A percentile compares a stretch with the other conserved stretches of the same genome.
These are phyloP conservation scores for Pochonia chlamydosporia DNA, from an alignment of 2,329 filamentous ascomycete genomes.

Conservation along the genomic window DNA sequence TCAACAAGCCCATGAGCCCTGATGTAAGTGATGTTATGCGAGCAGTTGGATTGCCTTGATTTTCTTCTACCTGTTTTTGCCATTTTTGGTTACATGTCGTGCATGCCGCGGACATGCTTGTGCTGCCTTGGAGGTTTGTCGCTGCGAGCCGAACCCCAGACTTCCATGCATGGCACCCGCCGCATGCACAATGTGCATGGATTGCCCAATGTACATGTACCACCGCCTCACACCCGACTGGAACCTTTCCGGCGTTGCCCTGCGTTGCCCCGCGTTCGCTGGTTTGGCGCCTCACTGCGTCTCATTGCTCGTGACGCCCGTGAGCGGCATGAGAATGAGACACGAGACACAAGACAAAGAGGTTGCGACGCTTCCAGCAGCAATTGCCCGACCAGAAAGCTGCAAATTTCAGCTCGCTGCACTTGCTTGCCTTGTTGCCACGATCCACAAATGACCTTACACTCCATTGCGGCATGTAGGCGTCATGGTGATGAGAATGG, in stretches of 20 bases:
- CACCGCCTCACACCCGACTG: too few species aligned
- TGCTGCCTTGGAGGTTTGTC: not conserved
- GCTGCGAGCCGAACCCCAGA: not conserved
- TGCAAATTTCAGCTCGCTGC: too few species aligned
- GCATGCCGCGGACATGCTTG: slow-evolving; percentile 1
- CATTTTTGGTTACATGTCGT: slow-evolving; percentile 9
- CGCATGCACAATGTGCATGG: not conserved
- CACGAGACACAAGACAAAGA: too few species aligned
- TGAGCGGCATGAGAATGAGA: too few species aligned
- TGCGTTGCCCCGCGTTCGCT: not conserved
- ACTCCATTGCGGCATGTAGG: not conserved
- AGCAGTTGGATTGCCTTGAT: too few species aligned
- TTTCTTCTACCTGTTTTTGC: slow-evolving; percentile 7
- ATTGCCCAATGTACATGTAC: not conserved
- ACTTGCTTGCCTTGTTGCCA: too few species aligned
- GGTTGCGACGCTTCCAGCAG: too few species aligned
- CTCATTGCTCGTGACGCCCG: not conserved
- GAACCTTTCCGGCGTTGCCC: too few species aligned
- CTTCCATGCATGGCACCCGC: not conserved
- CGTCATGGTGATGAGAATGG: not conserved
- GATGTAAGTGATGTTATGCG: too few species aligned
- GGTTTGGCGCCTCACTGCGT: not conserved
- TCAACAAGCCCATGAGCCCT: slow-evolving; percentile 97
- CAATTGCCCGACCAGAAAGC: too few species aligned
- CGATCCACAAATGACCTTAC: not conserved